Evolutionary conservation across 371 early-diverging fungal species (phyloP), one percentile per base, ranked within the genome.

Genomic region (Zancudomyces culisetae): DNA sequence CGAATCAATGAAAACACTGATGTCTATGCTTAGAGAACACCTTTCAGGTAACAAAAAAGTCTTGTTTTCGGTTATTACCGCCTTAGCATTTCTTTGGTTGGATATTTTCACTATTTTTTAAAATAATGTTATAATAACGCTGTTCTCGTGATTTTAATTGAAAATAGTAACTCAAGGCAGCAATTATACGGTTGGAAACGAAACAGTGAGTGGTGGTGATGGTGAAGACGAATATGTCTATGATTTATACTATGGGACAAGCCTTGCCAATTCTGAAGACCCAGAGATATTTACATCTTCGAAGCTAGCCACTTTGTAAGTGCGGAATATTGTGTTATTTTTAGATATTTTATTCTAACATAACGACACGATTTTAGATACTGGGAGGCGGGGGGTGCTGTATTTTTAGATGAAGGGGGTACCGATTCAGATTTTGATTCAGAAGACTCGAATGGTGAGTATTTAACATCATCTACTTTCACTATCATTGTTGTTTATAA

Each of bases 221-320:
- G 12, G 13, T 12, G 50, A 35, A 13, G 18, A 24, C 22, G 50
- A 49, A 29, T 49, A 49, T 49, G 50, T 49, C 18, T 49, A 49
- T 35, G 50, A 49, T 23, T 3, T 49, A 8, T 49, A 49, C 40
- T 49, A 49, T 35, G 26, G 28, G 2, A 10, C 50, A 3, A 13
- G 30, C 3, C 28, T 18, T 2, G 2, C 19, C 8, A 2, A 29
- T 3, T 15, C 30, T 49, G 10, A 3, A 13, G 10, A 49, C 20
- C 29, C 26, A 8, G 39, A 29, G 2, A 18, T 49, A 8, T 49
- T 29, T 29, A 35, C 28, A 3, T 18, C 26, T 27, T 24, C 48
- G 4, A 48, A 48, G n/a, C 22, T 49, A 35, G 50, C 50, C 3
- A 49, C 50, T 4, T 30, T 49, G 50, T 49, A 30, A 27, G 48